Evolutionary conservation across 116 monocot species (phyloP).

Genomic region (Papilionanthe hybrid): DNA sequence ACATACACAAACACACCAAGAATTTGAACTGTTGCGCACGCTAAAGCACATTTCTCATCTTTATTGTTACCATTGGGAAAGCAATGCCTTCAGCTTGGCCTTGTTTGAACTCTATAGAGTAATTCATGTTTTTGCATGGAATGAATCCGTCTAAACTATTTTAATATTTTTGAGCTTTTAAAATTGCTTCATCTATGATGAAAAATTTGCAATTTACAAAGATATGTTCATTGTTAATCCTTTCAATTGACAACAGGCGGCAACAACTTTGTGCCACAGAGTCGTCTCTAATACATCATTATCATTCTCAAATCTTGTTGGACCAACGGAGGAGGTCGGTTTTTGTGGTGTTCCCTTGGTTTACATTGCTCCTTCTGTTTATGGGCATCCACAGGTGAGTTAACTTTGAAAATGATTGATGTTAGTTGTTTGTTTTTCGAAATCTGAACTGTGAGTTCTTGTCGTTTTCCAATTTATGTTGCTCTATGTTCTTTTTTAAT

Average conservation of each 20-base stretch:
- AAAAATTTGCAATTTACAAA: not conserved
- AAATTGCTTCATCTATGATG: not conserved
- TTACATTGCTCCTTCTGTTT: conserved; percentile 23
- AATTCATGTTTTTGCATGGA: not conserved
- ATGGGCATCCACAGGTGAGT: conserved; percentile 27
- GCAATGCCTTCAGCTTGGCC: too few species aligned
- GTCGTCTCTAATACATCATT: conserved; percentile 8
- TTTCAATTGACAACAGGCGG: conserved; percentile 9
- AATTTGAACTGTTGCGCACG: too few species aligned
- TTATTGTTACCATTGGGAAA: too few species aligned
- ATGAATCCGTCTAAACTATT: not conserved
- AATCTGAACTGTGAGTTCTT: not conserved
- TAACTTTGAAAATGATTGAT: not conserved
- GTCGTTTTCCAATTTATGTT: not conserved
- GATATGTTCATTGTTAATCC: not conserved
- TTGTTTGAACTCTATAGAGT: not conserved
- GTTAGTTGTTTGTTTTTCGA: not conserved
- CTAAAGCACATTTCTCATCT: too few species aligned
- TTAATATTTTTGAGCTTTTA: not conserved
- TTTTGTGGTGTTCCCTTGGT: conserved; percentile 12
- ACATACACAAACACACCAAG: too few species aligned
- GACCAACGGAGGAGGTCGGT: conserved; percentile 11
- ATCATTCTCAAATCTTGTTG: conserved; percentile 16
- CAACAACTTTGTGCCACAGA: conserved; percentile 11
- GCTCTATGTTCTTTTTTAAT: not conserved